phyloP scores from a whole-genome alignment of 1,284 basidiomycete species.

The Ustilago cynodontis region DNA sequence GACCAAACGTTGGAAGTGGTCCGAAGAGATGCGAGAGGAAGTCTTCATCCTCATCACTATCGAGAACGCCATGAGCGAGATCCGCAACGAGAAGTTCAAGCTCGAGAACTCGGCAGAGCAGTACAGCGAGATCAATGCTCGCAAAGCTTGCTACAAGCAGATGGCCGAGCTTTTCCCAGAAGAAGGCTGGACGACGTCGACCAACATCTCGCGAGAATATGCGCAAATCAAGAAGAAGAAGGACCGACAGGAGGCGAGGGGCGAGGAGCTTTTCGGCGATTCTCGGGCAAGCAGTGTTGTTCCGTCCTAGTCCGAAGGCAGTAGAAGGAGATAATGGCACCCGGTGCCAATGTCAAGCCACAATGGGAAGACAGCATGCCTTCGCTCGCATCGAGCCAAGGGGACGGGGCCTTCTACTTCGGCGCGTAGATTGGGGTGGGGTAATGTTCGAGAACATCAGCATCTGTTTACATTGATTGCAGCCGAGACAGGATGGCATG shows the following conservation, averaged over 20 bases:
- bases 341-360: conserved; percentile 17
- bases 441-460: neutral
- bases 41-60: conserved; percentile 64
- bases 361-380: conserved; percentile 15
- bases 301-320: conserved; percentile 19
- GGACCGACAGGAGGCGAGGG: conserved; percentile 51
- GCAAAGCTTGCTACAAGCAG: conserved; percentile 66
- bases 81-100: conserved; percentile 64
- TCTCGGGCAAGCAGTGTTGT: conserved; percentile 40
- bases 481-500: conserved; percentile 3
- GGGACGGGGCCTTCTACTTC: neutral
- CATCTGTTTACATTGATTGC: conserved; percentile 8
- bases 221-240: conserved; percentile 61
- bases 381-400: neutral
- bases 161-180: conserved; percentile 62
- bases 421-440: neutral
- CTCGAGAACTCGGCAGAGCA: conserved; percentile 62
- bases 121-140: conserved; percentile 64
- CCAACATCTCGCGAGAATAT: conserved; percentile 62
- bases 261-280: conserved; percentile 48
- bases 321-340: neutral
- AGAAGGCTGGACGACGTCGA: conserved; percentile 65
- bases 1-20: conserved; percentile 63
- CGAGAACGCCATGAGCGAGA: conserved; percentile 67
- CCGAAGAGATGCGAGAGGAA: conserved; percentile 65